phyloP scores from a whole-genome alignment of 108 stramenopile species.

The Skeletonema potamos region DNA sequence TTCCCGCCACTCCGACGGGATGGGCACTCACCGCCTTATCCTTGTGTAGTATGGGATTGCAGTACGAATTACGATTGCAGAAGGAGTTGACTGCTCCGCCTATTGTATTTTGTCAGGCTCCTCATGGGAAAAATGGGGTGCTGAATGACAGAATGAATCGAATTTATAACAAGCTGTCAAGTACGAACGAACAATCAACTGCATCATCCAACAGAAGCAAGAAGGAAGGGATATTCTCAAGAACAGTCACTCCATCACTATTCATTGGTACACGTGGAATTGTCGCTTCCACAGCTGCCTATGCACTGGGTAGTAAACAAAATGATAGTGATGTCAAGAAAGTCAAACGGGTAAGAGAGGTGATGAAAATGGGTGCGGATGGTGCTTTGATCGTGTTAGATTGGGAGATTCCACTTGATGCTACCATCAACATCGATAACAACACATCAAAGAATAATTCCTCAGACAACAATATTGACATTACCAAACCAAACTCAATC shows the following conservation, averaged over 20 bases:
- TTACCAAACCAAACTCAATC: slow-evolving; percentile 35
- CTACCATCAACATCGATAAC: background rate
- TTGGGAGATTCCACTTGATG: slow-evolving; percentile 68
- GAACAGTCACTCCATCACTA: slow-evolving; percentile 67
- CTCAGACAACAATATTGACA: slow-evolving; percentile 29
- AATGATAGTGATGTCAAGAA: slow-evolving; percentile 16
- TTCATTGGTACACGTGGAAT: slow-evolving; percentile 80
- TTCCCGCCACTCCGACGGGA: slow-evolving; percentile 68
- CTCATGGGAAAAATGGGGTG: background rate
- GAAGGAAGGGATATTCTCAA: slow-evolving; percentile 51
- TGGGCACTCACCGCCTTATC: slow-evolving; percentile 61
- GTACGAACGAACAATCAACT: background rate
- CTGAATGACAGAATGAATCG: slow-evolving; percentile 30
- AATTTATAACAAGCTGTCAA: slow-evolving; percentile 21
- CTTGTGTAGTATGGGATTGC: slow-evolving; percentile 42
- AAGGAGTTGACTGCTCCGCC: slow-evolving; percentile 59
- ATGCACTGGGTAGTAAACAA: slow-evolving; percentile 35
- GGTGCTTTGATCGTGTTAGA: slow-evolving; percentile 74
- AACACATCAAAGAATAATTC: background rate
- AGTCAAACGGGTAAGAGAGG: slow-evolving; percentile 58
- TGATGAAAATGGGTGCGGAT: slow-evolving; percentile 67
- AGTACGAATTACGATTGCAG: slow-evolving; percentile 63
- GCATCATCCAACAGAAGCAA: background rate
- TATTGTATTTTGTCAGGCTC: slow-evolving; percentile 61
- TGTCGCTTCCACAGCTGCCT: slow-evolving; percentile 68